Conservation (phyloP, 495 filamentous ascomycete species). For the Penicillium paradoxum region DNA sequence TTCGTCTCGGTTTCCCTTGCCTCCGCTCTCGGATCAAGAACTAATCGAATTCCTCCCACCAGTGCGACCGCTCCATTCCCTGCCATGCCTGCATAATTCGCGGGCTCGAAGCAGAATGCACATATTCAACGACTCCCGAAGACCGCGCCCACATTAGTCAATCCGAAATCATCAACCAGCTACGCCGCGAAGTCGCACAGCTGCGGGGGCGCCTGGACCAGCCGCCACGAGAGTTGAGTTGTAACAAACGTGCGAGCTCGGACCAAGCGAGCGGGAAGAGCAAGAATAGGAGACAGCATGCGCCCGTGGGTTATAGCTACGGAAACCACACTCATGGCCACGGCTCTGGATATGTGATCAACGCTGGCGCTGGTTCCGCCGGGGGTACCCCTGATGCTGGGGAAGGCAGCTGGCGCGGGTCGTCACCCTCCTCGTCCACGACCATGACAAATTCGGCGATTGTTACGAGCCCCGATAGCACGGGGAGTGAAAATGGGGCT, state of each 20-base stretch:
- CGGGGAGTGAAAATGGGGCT: slow-evolving; percentile 18
- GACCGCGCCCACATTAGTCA: slow-evolving; percentile 33
- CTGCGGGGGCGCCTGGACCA: slow-evolving; percentile 19
- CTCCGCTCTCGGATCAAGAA: not conserved
- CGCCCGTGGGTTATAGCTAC: not conserved
- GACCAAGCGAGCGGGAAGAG: not conserved
- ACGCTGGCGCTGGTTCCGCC: not conserved
- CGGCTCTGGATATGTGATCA: not conserved
- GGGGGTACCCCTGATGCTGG: not conserved
- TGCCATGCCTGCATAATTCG: slow-evolving; percentile 30
- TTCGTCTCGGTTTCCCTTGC: slow-evolving; percentile 6
- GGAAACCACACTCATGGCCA: not conserved
- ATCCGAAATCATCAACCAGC: slow-evolving; percentile 27
- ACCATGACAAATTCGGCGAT: slow-evolving; percentile 18
- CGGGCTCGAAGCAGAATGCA: slow-evolving; percentile 30
- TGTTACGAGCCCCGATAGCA: slow-evolving; percentile 25
- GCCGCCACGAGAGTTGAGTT: slow-evolving; percentile 6
- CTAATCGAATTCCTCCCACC: not conserved
- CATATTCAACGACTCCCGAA: slow-evolving; percentile 30
- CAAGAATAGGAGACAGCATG: not conserved
- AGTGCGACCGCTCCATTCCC: slow-evolving; percentile 33
- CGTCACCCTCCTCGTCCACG: slow-evolving; percentile 19
- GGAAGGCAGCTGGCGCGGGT: slow-evolving; percentile 18
- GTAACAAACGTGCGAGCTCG: not conserved
- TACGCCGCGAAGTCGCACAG: slow-evolving; percentile 28